These are phyloP conservation scores for Sodiomyces alkalinus DNA, from an alignment of 2,329 filamentous ascomycete genomes.

Conservation along the genomic window DNA sequence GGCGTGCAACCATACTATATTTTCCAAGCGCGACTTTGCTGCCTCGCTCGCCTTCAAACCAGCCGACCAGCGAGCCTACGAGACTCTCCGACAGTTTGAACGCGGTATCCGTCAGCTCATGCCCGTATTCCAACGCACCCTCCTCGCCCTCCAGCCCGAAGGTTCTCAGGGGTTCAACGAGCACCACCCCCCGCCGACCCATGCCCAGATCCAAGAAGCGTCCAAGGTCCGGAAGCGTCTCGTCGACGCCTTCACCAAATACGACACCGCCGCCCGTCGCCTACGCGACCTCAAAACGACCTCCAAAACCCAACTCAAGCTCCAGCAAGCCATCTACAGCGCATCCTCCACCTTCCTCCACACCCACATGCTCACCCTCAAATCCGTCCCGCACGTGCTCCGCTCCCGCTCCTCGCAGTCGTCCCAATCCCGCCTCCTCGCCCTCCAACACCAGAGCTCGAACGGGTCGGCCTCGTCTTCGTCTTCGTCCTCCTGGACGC, in stretches of 20 bases:
- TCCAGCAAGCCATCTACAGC: slow-evolving; percentile 72
- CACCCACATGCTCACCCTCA: slow-evolving; percentile 79
- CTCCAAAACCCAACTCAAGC: slow-evolving; percentile 53
- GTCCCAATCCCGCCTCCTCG: slow-evolving; percentile 15
- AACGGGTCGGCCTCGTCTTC: slow-evolving; percentile 21
- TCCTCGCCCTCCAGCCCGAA: slow-evolving; percentile 52
- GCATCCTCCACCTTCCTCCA: slow-evolving; percentile 75
- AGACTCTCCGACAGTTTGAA: slow-evolving; percentile 75
- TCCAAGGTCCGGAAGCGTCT: slow-evolving; percentile 80
- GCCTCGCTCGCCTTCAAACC: slow-evolving; percentile 53
- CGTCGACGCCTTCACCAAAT: slow-evolving; percentile 79
- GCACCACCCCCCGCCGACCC: slow-evolving; percentile 29
- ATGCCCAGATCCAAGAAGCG: slow-evolving; percentile 66
- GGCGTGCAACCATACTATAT: slow-evolving; percentile 56
- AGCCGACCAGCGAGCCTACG: slow-evolving; percentile 65
- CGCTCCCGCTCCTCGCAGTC: slow-evolving; percentile 22
- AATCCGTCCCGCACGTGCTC: slow-evolving; percentile 54
- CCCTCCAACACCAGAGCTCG: slow-evolving; percentile 15
- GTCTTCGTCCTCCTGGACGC: slow-evolving; percentile 3
- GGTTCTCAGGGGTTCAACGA: slow-evolving; percentile 15
- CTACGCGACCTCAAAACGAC: slow-evolving; percentile 65
- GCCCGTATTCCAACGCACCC: slow-evolving; percentile 68
- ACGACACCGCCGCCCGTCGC: slow-evolving; percentile 66
- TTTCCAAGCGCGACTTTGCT: slow-evolving; percentile 59
- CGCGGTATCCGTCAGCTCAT: slow-evolving; percentile 68